Percentiles rank a stretch among this genome's conserved stretches.
Evolutionary conservation across 2,329 filamentous ascomycete species (phyloP).

Genomic region (Nemania bipapillata): DNA sequence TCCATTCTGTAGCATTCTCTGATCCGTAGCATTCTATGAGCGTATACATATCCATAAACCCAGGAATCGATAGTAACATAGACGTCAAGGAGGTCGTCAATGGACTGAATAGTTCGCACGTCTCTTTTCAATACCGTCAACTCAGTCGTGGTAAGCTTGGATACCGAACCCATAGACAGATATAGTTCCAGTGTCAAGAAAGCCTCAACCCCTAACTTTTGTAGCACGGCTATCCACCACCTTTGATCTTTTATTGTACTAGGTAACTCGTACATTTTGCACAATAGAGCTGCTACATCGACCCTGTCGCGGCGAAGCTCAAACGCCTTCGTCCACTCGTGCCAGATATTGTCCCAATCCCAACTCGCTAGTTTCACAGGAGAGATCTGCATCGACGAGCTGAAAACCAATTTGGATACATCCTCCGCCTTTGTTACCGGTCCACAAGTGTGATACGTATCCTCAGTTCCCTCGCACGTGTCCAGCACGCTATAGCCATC

Average conservation of each 20-base stretch:
- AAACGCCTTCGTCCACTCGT: constrained; percentile 23
- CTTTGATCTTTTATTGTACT: neutral
- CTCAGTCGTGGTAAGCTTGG: neutral
- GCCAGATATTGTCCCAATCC: constrained; percentile 30
- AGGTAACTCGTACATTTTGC: neutral
- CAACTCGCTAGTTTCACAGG: neutral
- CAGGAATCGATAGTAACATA: neutral
- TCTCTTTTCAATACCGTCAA: neutral
- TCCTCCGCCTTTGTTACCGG: neutral
- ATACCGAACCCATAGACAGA: neutral
- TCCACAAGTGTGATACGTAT: neutral
- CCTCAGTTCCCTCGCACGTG: neutral
- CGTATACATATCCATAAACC: neutral
- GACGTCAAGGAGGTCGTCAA: neutral
- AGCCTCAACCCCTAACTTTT: constrained; percentile 17
- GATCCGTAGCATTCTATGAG: constrained; percentile 1
- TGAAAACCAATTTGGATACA: too few species aligned
- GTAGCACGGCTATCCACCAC: constrained; percentile 8
- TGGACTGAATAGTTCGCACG: neutral
- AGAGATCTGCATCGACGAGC: neutral
- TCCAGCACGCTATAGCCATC: neutral
- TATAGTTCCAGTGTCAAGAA: neutral
- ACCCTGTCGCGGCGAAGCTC: constrained; percentile 22
- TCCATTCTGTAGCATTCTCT: neutral
- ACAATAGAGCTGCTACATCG: constrained; percentile 3